Base-by-base conservation (phyloP, 164 flowering plant species). In the Macadamia tetraphylla region DNA sequence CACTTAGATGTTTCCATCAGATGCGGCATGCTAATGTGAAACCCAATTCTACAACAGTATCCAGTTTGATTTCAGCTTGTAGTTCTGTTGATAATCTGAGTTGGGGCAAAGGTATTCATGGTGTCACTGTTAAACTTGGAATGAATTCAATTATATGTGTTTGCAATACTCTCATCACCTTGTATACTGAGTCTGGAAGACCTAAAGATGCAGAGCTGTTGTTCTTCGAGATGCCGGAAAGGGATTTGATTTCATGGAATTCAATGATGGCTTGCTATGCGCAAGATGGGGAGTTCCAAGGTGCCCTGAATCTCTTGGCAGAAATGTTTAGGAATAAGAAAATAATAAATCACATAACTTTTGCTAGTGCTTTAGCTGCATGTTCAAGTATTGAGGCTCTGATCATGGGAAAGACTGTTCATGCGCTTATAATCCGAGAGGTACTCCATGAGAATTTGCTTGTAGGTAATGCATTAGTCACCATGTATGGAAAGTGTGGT, bases 401-500 rank as follows among this genome's bases (percentile, higher is more conserved):
- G 9, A 57, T 32, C 18, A 69, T 74, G 67, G 86, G 86, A 48
- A 84, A 75, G 64, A 68, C 74, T 59, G 62, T 85, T 60, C 91
- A 87, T 62, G 83, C 81, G 58, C 81, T 82, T 69, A 81, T 73
- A 53, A 57, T 80, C 5, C 9, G 70, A 49, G 32, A 60, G 4
- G 89, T 88, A 13, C 70, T 81, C 29, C 81, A 77, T 29, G 74
- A 79, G 29, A 79, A 81, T 69, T 62, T 76, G 75, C 64, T 84
- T 51, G 76, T 87, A 40, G 84, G 86, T 9, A 87, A 87, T 80
- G 83, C 89, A 46, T 69, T 87, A 63, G 71, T 87, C 29, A 75
- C 87, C 67, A 71, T 87, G 84, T 85, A 87, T 67, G 86, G 83
- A 10, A 84, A 84, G 70, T 67, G 52, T 63, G 70, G 75, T 23